Base-by-base conservation (phyloP, 345 rosid species). In the Citrus maxima region DNA sequence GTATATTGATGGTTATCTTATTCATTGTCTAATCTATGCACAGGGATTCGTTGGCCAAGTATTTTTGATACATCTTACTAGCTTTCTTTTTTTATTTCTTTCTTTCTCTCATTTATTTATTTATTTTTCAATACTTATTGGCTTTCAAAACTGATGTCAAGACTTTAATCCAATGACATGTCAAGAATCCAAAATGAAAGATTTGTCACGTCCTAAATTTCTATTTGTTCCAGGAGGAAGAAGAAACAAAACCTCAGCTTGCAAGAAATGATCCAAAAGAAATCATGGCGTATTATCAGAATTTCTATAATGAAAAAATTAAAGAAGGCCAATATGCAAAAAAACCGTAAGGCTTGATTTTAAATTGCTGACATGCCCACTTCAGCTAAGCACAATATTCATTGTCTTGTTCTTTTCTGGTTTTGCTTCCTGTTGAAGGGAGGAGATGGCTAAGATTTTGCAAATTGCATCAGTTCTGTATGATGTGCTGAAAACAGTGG, bases 381-480 rank as follows among this genome's bases (percentile, higher is more conserved):
- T 51, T 78, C 30, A 65, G 54, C 80, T 77, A 42, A 81, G 72
- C 58, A 35, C 66, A 9, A 13, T 84, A 72, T 69, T 37, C 69
- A 60, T 77, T 74, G 64, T 55, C 54, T n/a, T 79, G 65, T 27
- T 78, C 40, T 10, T 78, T 63, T 79, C 73, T 56, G 5, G 80
- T 80, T 75, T 14, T 80, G 46, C 40, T 69, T 72, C 60, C 66
- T 58, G 64, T 80, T 90, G 81, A 85, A 96, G 99, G 89, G 98
- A 94, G 88, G 98, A 93, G 89, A 93, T 96, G 98, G 93, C 89
- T 56, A 94, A 89, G 87, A 85, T 88, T 70, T 88, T 89, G 84
- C 95, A 93, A 86, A 85, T 87, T 78, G 99, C 98, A 21, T 58
- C 98, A 0, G 98, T 96, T n/a, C 89, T 96, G 77, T 93, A 88